These are phyloP conservation scores for Bryum argenteum DNA, from an alignment of 225 moss, liverwort and hornwort species.

Conservation along the genomic window DNA sequence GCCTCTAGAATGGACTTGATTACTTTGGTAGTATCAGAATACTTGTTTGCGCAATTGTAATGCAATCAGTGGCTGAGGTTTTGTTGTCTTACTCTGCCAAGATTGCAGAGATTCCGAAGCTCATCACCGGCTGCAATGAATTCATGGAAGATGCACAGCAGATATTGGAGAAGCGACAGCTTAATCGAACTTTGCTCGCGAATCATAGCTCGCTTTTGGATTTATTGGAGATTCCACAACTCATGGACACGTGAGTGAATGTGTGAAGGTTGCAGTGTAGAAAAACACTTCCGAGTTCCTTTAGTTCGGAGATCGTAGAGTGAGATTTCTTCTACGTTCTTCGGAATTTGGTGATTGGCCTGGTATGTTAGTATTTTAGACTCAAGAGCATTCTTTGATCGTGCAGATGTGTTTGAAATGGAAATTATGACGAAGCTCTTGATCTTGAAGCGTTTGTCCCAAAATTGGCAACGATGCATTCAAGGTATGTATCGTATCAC, in stretches of 20 bases:
- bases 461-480: constrained; percentile 89
- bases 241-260: constrained; percentile 89
- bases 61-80: constrained; percentile 28
- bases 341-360: neutral
- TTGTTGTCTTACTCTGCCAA: constrained; percentile 34
- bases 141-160: constrained; percentile 93
- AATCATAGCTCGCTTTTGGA: constrained; percentile 94
- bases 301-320: neutral
- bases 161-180: constrained; percentile 85
- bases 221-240: constrained; percentile 97
- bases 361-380: constrained; percentile 6
- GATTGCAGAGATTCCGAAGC: constrained; percentile 93
- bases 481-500: constrained; percentile 51
- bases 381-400: constrained; percentile 1
- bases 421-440: constrained; percentile 98
- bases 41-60: constrained; percentile 9
- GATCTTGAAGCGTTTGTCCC: constrained; percentile 98
- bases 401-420: constrained; percentile 95
- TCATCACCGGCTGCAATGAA: constrained; percentile 88
- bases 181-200: constrained; percentile 81
- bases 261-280: constrained; percentile 16
- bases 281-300: constrained; percentile 4
- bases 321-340: constrained; percentile 8
- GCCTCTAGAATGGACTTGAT: neutral
- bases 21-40: neutral